Evolutionary conservation across 768 basidiomycete genomes (phyloP), one percentile per base, ranked within the genome.

Genomic region (Serendipita sp.): DNA sequence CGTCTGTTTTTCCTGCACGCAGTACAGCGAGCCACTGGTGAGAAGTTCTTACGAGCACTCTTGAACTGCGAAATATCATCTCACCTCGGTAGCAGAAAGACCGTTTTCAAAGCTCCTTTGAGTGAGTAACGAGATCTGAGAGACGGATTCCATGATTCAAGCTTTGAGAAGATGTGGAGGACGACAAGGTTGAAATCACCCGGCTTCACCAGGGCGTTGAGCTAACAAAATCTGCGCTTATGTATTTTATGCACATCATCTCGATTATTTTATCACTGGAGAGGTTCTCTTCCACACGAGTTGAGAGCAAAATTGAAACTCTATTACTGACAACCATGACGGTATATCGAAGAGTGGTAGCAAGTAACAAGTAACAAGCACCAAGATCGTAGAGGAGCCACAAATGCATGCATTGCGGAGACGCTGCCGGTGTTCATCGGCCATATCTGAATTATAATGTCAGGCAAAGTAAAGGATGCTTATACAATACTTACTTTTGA

Each of bases 401-500:
- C 34, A 38, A 38, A 14, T n/a, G 34, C 14, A 14, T 3, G 14
- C 34, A 3, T 38, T 38, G 34, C 14, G 4, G 34, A 14, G 34
- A 38, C 34, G 14, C 34, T 14, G 3, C 34, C 34, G 3, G 34
- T 14, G 14, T 17, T 48, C 45, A 58, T 58, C 53, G 53, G 22
- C 53, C 53, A n/a, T 58, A 58, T 33, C 53, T 58, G n/a, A n/a
- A 4, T 20, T 9, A 24, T 9, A n/a, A 58, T 3, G 31, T 58
- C 17, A 58, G 53, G 7, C 9, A 11, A 17, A 24, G 53, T 24
- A 45, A 28, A 24, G 43, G 61, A 31, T 24, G 38, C 34, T 13
- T 38, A 28, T 22, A 13, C 16, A 42, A 17, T 42, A 78, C 88
- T 67, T 73, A 93, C 90, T 93, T 94, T 75, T 96, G 92, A 71